Base-by-base conservation (phyloP, 164 flowering plant species). In the Chimonanthus salicifolius region DNA sequence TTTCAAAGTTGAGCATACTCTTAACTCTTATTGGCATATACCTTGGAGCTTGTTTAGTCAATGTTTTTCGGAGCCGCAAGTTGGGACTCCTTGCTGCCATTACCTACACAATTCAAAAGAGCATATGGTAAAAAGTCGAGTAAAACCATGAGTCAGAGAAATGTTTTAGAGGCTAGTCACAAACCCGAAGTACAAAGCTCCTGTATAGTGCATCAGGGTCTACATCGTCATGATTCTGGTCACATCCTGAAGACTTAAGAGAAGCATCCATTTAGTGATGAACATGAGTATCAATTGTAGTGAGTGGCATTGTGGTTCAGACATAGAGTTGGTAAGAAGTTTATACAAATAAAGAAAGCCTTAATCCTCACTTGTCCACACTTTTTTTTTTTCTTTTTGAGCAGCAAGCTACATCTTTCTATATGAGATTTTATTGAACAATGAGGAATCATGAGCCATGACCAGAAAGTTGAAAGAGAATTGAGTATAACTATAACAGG, bases 11-110 rank as follows among this genome's bases (percentile, higher is more conserved):
- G 6, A 51, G 58, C 58, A 51, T 51, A 51, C 58, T 51, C 58
- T 51, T 51, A 10, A 51, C 58, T 33, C 33, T 33, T 33, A 33
- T 33, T 33, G 33, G 1, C 21, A 67, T 70, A 60, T 81, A 88
- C 97, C 89, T 85, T 43, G 79, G 47, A 71, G 79, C 78, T 73
- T 77, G 83, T 75, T 80, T 79, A 58, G 48, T 80, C n/a, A 88
- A 74, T 6, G 83, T 82, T 78, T 78, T 90, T 44, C 81, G 80
- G 62, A 88, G 84, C 70, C 80, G 75, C 21, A 91, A 74, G 77
- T 92, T 90, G 58, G 99, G 97, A 77, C 99, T 95, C 72, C 98
- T 89, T 16, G 99, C 97, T 18, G 98, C 99, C 97, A 95, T 91
- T 7, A 91, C 97, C 98, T 94, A 85, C 51, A 70, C 15, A 18